Evolutionary conservation across 2,329 filamentous ascomycete genomes (phyloP), one percentile per base, ranked within the genome.

Genomic region (Fusarium mundagurra): DNA sequence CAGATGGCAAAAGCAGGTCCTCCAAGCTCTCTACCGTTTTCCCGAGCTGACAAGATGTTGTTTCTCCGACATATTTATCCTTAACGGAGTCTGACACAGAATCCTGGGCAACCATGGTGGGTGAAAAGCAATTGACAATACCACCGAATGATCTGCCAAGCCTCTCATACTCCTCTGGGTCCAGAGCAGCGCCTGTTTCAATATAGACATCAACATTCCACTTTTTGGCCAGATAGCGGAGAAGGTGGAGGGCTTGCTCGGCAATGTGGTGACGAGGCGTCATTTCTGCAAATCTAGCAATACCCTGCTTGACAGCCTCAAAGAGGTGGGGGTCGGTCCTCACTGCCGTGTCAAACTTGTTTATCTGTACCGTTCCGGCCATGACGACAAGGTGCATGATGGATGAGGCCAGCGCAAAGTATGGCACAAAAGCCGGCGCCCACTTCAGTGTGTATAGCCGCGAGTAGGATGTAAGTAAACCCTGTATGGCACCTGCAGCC

Each of bases 201-300:
- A 33, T 13, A 13, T 33, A 4, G 33, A 33, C 33, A 33, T 4
- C 33, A 33, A 33, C 5, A 13, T 33, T 5, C 33, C 33, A 33
- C 33, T 33, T 33, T 13, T 13, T 14, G 14, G 33, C 33, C 33
- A 33, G 33, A 33, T 33, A 33, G 39, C 20, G 22, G 39, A 41
- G 39, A 14, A 41, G 20, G 13, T 41, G 39, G 39, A 5, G 7
- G 39, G 12, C 39, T 41, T 41, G 39, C 20, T 41, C 22, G 1
- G 39, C 20, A 41, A 41, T 22, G 12, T 41, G 39, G 6, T n/a
- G 88, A 61, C 89, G 90, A 0, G 86, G 86, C 1, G 87, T 86
- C 90, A 92, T 92, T 73, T 91, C 88, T 3, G 86, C 86, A 24
- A 92, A 82, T 69, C 91, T 88, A 5, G 85, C 80, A 41, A 92